Base-by-base conservation (phyloP, 2,329 filamentous ascomycete species). In the Colletotrichum echinochloae region DNA sequence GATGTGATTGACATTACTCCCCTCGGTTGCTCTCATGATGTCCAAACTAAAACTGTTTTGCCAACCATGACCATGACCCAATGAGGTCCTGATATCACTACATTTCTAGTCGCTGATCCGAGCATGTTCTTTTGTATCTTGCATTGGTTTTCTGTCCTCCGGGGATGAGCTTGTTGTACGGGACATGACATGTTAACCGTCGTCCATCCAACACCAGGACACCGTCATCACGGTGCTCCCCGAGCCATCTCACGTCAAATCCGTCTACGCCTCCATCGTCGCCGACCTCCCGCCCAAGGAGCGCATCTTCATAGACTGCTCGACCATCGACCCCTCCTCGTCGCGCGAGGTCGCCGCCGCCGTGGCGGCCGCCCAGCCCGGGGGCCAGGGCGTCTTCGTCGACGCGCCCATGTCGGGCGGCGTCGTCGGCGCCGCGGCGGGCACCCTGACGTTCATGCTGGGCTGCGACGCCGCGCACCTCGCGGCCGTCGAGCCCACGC, bases 321-420 rank as follows among this genome's bases (percentile, higher is more conserved):
- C 95, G 4, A 99, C 96, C 20, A 98, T 99, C 78, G 96, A 98
- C 81, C 94, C 95, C 0, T 90, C 90, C 39, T 94, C 94, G 2
- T 98, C 95, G 1, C 89, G 89, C 48, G 87, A 90, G 74, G 91
- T 98, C 6, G 94, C 94, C 28, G 85, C 90, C 71, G 86, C 87
- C 30, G 91, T 97, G 1, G 72, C 81, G 5, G 89, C 89, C 6
- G 89, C 89, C 1, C 85, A 88, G 1, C 41, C 64, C 11, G 23
- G 16, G 9, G 44, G 20, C 23, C 88, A 92, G 78, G 93, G 93
- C 63, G 87, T 86, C 62, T 98, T 98, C 77, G 91, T 98, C 69
- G 96, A 99, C 79, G 95, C 96, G 3, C 96, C 96, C 54, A 97
- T 99, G 92, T 98, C 95, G 0, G 96, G 96, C 57, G 96, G 96